Percentiles rank a stretch among this genome's conserved stretches.
phyloP scores from a whole-genome alignment of 352 stramenopile species.

The Globisporangium nunn region DNA sequence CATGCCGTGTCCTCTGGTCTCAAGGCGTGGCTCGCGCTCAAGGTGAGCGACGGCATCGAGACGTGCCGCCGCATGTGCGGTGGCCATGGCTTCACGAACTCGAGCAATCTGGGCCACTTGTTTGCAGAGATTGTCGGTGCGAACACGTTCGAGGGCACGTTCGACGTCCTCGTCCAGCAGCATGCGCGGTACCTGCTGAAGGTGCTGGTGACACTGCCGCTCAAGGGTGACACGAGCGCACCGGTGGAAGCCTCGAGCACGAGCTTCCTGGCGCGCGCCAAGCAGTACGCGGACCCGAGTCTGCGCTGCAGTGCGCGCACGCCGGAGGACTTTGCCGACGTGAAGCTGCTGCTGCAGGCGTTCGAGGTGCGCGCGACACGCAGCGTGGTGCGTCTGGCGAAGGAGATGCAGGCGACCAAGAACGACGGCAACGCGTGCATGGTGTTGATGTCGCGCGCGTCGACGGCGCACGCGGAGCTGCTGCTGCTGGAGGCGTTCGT shows the following conservation, averaged over 20 bases:
- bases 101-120: slow-evolving; percentile 20
- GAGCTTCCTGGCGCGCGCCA: background rate
- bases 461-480: slow-evolving; percentile 24
- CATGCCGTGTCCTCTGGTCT: slow-evolving; percentile 22
- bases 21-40: slow-evolving; percentile 32
- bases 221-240: background rate
- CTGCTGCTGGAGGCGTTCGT: slow-evolving; percentile 20
- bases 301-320: slow-evolving; percentile 9
- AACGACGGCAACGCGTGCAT: slow-evolving; percentile 25
- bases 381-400: too few relatives aligned
- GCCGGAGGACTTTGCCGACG: slow-evolving; percentile 18
- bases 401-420: background rate
- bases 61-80: slow-evolving; percentile 21
- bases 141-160: slow-evolving; percentile 61
- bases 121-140: slow-evolving; percentile 32
- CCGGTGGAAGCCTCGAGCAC: too few relatives aligned
- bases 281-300: background rate
- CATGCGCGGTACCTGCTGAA: slow-evolving; percentile 58
- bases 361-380: slow-evolving; percentile 19
- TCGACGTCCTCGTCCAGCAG: slow-evolving; percentile 65
- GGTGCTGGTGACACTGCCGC: background rate
- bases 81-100: slow-evolving; percentile 13
- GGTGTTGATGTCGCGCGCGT: slow-evolving; percentile 34
- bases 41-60: slow-evolving; percentile 32
- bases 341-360: slow-evolving; percentile 16